Conservation (phyloP, 208 protist genomes). For the Leishmania arabica region DNA sequence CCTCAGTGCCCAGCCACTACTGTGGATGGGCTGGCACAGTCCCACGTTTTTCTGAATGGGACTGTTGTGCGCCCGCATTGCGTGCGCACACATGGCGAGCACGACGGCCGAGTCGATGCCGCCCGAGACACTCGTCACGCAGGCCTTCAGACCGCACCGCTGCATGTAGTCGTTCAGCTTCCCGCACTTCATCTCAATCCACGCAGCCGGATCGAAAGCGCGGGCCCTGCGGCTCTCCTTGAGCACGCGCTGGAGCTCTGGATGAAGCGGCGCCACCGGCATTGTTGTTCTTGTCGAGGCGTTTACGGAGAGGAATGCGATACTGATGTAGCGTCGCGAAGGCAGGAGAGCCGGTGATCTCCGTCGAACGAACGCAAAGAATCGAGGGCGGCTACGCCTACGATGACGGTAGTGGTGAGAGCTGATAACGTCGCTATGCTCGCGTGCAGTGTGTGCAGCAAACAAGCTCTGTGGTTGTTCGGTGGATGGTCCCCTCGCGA, state of each 20-base stretch:
- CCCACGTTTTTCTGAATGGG: conserved; percentile 91
- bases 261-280: conserved; percentile 53
- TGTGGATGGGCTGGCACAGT: conserved; percentile 95
- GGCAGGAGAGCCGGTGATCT: neutral
- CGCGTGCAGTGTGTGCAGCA: too few relatives aligned
- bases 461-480: neutral
- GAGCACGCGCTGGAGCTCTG: conserved; percentile 70
- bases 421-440: too few relatives aligned
- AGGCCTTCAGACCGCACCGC: conserved; percentile 82
- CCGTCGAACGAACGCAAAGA: neutral
- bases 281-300: conserved; percentile 17
- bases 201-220: conserved; percentile 79
- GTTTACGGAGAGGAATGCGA: neutral
- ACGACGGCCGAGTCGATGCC: conserved; percentile 96
- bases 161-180: conserved; percentile 95
- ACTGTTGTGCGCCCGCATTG: conserved; percentile 53
- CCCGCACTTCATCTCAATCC: conserved; percentile 85
- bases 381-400: neutral
- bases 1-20: conserved; percentile 86
- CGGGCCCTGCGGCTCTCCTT: conserved; percentile 65
- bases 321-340: neutral
- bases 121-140: conserved; percentile 91
- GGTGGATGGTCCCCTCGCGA: neutral
- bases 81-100: conserved; percentile 84
- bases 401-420: too few relatives aligned